These are phyloP conservation scores for Limtongozyma cylindracea DNA, from an alignment of 805 yeast genomes.

Conservation along the genomic window DNA sequence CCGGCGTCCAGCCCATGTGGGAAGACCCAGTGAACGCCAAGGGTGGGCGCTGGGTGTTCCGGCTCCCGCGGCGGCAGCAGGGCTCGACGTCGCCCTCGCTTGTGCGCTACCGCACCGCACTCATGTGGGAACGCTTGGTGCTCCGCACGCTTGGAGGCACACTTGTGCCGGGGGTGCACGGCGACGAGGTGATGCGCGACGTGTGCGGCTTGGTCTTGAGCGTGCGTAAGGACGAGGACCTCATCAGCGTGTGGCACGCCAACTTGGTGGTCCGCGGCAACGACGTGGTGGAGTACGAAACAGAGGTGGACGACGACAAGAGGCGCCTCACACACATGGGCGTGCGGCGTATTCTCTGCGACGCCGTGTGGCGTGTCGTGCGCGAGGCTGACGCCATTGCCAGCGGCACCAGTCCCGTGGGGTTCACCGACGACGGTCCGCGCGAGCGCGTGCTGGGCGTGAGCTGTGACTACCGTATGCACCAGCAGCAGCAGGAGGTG, in stretches of 20 bases:
- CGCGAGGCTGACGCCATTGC: slow-evolving; percentile 14
- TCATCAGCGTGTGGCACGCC: slow-evolving; percentile 36
- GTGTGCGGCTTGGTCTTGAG: slow-evolving; percentile 35
- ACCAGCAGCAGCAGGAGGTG: slow-evolving; percentile 2
- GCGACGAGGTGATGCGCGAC: slow-evolving; percentile 16
- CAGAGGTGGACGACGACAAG: slow-evolving; percentile 5
- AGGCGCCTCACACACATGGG: not conserved
- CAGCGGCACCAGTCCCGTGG: slow-evolving; percentile 15
- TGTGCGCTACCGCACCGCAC: slow-evolving; percentile 9
- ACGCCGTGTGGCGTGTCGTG: too few relatives aligned
- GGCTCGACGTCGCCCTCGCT: not conserved
- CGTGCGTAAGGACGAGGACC: slow-evolving; percentile 31
- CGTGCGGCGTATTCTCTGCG: too few relatives aligned
- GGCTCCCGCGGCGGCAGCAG: slow-evolving; percentile 6
- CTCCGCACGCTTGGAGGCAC: slow-evolving; percentile 24
- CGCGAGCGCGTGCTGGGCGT: slow-evolving; percentile 18
- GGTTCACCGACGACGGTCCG: slow-evolving; percentile 17
- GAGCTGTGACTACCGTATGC: slow-evolving; percentile 19
- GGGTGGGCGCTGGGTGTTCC: slow-evolving; percentile 41
- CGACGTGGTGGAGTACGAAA: slow-evolving; percentile 1
- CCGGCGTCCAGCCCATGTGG: slow-evolving; percentile 41
- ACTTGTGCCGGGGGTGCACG: slow-evolving; percentile 15
- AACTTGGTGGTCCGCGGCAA: slow-evolving; percentile 11
- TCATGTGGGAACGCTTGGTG: slow-evolving; percentile 31
- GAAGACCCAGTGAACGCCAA: slow-evolving; percentile 33